These are phyloP conservation scores for Yarrowia galli DNA, from an alignment of 1,139 yeast genomes.

Conservation along the genomic window DNA sequence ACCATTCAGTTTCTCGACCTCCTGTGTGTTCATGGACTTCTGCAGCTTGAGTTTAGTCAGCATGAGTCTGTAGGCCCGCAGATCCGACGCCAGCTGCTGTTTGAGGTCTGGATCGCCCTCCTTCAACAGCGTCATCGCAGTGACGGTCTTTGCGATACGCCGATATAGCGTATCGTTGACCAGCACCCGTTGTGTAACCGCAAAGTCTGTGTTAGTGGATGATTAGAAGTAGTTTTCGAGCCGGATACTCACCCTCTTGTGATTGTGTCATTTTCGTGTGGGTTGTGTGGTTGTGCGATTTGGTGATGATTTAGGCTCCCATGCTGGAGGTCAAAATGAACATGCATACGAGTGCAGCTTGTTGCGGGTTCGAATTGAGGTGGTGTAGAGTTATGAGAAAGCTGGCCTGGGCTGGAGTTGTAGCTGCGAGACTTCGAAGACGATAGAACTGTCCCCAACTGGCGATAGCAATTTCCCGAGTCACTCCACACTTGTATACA, in stretches of 20 bases:
- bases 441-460: too few species aligned
- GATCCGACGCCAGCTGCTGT: conserved; percentile 19
- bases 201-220: conserved; percentile 17
- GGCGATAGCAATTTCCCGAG: too few species aligned
- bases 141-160: conserved; percentile 21
- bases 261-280: conserved; percentile 24
- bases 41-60: conserved; percentile 29
- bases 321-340: conserved; percentile 14
- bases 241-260: conserved; percentile 13
- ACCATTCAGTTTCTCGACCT: conserved; percentile 6
- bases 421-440: too few species aligned
- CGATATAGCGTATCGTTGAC: conserved; percentile 16
- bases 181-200: conserved; percentile 22
- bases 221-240: neutral
- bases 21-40: conserved; percentile 14
- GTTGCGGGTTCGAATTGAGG: conserved; percentile 9
- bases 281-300: neutral
- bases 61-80: conserved; percentile 33
- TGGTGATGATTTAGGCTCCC: conserved; percentile 17
- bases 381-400: neutral
- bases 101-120: conserved; percentile 15
- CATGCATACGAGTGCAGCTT: conserved; percentile 6
- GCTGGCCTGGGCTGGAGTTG: neutral
- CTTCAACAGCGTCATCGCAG: conserved; percentile 9
- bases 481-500: too few species aligned